Base-by-base conservation (phyloP, 164 flowering plant species). In the Litsea cubeba region DNA sequence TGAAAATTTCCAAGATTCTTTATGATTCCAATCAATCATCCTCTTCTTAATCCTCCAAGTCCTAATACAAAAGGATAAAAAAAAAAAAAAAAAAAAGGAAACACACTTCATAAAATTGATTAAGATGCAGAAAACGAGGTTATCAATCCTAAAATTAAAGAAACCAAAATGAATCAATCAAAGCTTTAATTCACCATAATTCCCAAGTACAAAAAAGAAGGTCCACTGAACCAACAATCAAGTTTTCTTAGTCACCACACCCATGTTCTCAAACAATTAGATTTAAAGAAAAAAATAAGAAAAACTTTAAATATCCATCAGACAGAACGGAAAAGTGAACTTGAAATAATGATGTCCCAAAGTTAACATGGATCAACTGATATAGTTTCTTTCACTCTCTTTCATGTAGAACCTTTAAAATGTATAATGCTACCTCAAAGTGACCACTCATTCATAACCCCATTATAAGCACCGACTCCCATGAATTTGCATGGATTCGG, bases 11-110 rank as follows among this genome's bases (percentile, higher is more conserved):
- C 69, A 26, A 65, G 68, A 57, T 22, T 50, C 69, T 76, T 69
- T 76, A 70, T 70, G 24, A 76, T 71, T 77, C 76, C 65, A 24
- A 71, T 70, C 51, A 32, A 58, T 14, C 57, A 68, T 1, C 26
- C 6, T 8, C 23, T 23, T 63, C 51, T 65, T 62, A 69, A 74
- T 8, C 57, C 26, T 23, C 65, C 69, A 70, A 58, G 62, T 26
- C 78, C 81, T 76, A 40, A 63, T 66, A 74, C 62, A 74, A 40
- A 68, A 6, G 11, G n/a, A 3, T 24, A 66, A 24, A 26, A 12
- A 62, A 20, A 49, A 65, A 70, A n/a, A n/a, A n/a, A n/a, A n/a
- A 67, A 12, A 49, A 65, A 66, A 67, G 22, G 22, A 72, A 54
- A 35, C 12, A 10, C 2, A 71, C 14, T 60, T 5, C 5, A 23